Base-by-base conservation (phyloP, 345 rosid genomes). In the Cochlearia excelsa region DNA sequence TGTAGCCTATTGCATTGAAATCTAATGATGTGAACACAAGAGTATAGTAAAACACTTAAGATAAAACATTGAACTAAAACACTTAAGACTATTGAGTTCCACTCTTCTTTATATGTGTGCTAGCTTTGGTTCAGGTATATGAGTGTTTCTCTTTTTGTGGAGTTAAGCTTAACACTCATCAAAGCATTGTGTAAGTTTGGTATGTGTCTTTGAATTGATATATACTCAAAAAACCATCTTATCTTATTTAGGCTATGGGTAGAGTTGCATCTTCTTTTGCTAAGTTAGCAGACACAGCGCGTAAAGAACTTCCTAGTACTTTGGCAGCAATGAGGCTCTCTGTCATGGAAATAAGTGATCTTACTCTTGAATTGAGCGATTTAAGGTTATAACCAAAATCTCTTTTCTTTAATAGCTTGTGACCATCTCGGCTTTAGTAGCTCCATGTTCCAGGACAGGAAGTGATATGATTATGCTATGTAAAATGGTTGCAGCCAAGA, bases 281-380 rank as follows among this genome's bases (percentile, higher is more conserved):
- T 9, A 94, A 87, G 80, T 74, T 94, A 55, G 97, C 97, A 3
- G 96, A 87, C 70, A 75, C 85, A n/a, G 96, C 97, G 51, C 82
- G 93, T 16, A 86, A 84, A 74, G 97, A 94, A 72, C 88, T 90
- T 39, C 99, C 96, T 2, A 76, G 93, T 72, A 94, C 97, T 16
- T 85, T 94, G 86, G 95, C 90, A 46, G 95, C 95, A 10, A 77
- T 90, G 30, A 82, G 97, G 81, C 90, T 94, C 49, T 94, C 96
- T 1, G 90, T 96, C 67, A 85, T 94, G 99, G 99, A 94, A 72
- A 82, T 94, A 63, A 94, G 97, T 46, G 99, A 87, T 77, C 96
- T 94, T 40, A 94, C 97, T 0, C 80, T 90, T 60, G 97, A 94
- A 75, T 55, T 94, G 50, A 85, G 86, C 48, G 97, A 90, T 65